Evolutionary conservation across 441 rosid species (phyloP).

Genomic region (Dalechampia spathulata): DNA sequence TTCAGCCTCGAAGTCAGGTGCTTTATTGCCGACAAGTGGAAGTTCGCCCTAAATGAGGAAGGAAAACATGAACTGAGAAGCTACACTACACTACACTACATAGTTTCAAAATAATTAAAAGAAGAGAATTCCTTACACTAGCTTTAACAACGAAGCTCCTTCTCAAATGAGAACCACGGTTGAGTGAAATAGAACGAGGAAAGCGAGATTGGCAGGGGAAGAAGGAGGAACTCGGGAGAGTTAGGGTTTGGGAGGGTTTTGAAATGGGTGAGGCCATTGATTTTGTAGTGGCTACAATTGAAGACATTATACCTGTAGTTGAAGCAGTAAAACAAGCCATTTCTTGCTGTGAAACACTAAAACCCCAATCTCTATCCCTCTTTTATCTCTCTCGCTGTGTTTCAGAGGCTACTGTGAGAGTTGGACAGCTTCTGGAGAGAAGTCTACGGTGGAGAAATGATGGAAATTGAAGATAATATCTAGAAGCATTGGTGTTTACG

Average conservation of each 20-base stretch:
- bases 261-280: conserved; percentile 30
- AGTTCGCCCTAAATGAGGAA: conserved; percentile 40
- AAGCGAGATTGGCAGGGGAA: conserved; percentile 32
- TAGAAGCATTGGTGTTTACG: too few species aligned
- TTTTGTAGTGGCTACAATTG: conserved; percentile 26
- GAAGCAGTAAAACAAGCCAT: conserved; percentile 74
- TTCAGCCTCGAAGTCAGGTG: conserved; percentile 95
- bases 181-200: conserved; percentile 33
- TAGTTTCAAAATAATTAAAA: background rate
- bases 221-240: conserved; percentile 27
- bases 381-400: too few species aligned
- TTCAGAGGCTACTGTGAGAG: background rate
- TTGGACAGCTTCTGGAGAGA: background rate
- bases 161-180: conserved; percentile 29
- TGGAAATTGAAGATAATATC: conserved; percentile 8
- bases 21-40: conserved; percentile 76
- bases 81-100: background rate
- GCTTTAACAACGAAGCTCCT: conserved; percentile 54
- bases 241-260: conserved; percentile 27
- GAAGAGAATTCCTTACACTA: conserved; percentile 27
- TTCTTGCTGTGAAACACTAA: background rate
- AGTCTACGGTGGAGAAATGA: conserved; percentile 18
- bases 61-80: too few species aligned
- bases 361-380: background rate
- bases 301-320: conserved; percentile 44